A percentile compares a stretch with the other conserved stretches of the same genome.
Evolutionary conservation across 2,329 filamentous ascomycete genomes (phyloP).

Genomic region (Pseudogymnoascus sp.): DNA sequence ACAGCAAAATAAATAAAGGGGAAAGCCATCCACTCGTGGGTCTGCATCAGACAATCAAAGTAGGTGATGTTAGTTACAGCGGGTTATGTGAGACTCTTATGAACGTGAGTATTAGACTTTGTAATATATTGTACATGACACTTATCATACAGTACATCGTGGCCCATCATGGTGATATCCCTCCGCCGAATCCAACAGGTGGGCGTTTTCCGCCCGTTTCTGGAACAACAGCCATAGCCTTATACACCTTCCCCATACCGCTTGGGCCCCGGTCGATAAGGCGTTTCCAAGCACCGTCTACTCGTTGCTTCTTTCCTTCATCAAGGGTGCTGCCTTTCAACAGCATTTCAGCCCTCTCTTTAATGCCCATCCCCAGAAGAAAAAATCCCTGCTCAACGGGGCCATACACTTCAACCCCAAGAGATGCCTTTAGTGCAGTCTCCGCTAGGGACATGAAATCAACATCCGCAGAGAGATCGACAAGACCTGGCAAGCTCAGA

Average conservation of each 20-base stretch:
- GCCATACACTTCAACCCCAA: slow-evolving; percentile 83
- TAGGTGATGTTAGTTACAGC: background rate
- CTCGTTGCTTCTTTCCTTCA: slow-evolving; percentile 46
- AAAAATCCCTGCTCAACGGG: slow-evolving; percentile 81
- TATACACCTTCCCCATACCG: slow-evolving; percentile 94
- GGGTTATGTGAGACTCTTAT: background rate
- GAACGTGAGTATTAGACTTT: background rate
- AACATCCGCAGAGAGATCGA: slow-evolving; percentile 87
- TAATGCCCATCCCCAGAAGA: slow-evolving; percentile 72
- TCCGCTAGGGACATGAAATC: slow-evolving; percentile 87
- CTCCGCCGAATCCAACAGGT: slow-evolving; percentile 88
- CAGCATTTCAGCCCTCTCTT: slow-evolving; percentile 64
- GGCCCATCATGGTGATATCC: slow-evolving; percentile 31
- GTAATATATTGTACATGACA: background rate
- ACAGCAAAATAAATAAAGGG: background rate
- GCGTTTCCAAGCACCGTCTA: slow-evolving; percentile 70
- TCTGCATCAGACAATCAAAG: background rate
- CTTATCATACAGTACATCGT: background rate
- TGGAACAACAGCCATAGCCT: slow-evolving; percentile 83
- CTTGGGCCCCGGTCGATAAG: slow-evolving; percentile 73
- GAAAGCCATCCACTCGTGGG: background rate
- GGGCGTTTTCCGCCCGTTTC: slow-evolving; percentile 64
- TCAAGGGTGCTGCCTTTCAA: slow-evolving; percentile 38
- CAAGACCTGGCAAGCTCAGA: slow-evolving; percentile 69
- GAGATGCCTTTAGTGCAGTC: slow-evolving; percentile 64